Evolutionary conservation across 2,329 filamentous ascomycete species (phyloP).

Genomic region (Fusarium neocosmosporiellum): DNA sequence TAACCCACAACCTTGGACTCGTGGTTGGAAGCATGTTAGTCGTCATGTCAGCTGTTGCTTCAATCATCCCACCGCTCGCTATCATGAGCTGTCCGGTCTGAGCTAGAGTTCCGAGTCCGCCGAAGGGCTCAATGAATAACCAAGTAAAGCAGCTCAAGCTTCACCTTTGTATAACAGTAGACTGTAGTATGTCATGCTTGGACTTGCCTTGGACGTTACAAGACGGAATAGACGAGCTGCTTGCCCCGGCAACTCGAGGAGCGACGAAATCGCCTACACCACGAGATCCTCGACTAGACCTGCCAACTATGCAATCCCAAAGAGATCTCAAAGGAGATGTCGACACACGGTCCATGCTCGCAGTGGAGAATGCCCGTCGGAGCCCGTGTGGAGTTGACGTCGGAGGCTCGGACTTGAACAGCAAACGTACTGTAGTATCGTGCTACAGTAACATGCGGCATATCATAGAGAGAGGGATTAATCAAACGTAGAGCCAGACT

Average conservation of each 20-base stretch:
- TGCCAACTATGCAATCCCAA: neutral
- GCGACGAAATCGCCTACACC: neutral
- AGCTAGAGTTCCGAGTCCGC: neutral
- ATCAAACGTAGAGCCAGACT: neutral
- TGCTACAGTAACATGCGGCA: neutral
- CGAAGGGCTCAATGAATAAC: neutral
- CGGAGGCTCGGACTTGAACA: neutral
- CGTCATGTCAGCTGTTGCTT: neutral
- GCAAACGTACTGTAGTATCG: neutral
- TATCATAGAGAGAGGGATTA: neutral
- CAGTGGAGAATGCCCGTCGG: neutral
- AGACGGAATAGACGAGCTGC: neutral
- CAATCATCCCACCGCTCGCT: neutral
- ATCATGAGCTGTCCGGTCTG: neutral
- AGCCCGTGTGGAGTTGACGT: neutral
- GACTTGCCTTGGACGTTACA: neutral
- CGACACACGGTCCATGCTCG: neutral
- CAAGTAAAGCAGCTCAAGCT: neutral
- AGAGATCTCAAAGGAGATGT: neutral
- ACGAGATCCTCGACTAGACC: neutral
- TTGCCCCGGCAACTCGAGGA: neutral
- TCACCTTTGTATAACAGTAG: neutral
- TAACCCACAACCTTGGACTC: neutral
- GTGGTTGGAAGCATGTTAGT: neutral
- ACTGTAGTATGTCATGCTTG: neutral